These are phyloP conservation scores for Peterozyma toletana DNA, from an alignment of 805 yeast species.

Conservation along the genomic window DNA sequence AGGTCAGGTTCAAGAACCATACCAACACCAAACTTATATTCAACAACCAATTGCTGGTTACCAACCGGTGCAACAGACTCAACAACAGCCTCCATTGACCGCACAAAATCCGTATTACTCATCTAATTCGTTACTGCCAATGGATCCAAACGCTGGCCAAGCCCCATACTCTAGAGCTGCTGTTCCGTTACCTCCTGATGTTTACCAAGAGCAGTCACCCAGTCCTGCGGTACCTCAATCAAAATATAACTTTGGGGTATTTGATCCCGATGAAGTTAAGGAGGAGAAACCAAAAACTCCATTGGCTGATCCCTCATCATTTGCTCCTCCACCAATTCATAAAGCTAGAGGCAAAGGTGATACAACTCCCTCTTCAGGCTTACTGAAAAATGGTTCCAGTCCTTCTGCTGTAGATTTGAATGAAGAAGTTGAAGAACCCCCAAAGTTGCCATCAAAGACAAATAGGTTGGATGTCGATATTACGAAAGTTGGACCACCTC, in stretches of 20 bases:
- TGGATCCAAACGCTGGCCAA: not conserved
- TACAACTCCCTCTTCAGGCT: not conserved
- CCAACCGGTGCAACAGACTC: not conserved
- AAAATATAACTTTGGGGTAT: conserved; percentile 6
- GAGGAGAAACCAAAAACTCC: conserved; percentile 15
- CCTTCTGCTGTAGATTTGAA: not conserved
- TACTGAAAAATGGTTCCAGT: no score
- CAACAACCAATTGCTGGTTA: no score
- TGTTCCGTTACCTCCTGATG: not conserved
- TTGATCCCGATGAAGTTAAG: conserved; percentile 1
- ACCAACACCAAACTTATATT: not conserved
- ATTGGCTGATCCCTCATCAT: conserved; percentile 27
- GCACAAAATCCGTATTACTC: not conserved
- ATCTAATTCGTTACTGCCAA: not conserved
- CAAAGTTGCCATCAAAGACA: no score
- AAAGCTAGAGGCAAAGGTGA: conserved; percentile 16
- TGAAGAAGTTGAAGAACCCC: not conserved
- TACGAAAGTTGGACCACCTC: conserved; percentile 4
- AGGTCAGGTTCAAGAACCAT: no score
- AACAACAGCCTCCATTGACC: conserved; percentile 1
- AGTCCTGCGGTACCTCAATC: not conserved
- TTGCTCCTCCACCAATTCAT: conserved; percentile 36
- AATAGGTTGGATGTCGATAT: no score
- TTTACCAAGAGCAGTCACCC: no score
- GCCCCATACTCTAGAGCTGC: not conserved